Evolutionary conservation across 345 rosid species (phyloP), one percentile per base, ranked within the genome.

Genomic region (Eucalyptus curtisii): DNA sequence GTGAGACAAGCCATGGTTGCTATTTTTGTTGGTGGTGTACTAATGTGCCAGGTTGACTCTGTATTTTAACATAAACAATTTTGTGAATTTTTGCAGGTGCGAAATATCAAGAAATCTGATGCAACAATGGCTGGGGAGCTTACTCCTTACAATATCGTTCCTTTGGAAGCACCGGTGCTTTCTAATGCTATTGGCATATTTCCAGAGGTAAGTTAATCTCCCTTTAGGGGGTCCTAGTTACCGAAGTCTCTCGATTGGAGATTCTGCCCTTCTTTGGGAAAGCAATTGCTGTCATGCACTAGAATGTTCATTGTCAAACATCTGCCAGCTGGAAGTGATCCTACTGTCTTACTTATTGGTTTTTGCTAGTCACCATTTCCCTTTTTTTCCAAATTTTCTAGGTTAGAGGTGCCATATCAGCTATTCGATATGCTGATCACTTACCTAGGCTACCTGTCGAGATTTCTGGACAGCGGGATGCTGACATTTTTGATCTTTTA

Each of bases 401-500:
- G 99, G 97, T 98, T 88, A 93, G 96, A 91, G 98, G 96, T 91
- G 98, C 98, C 92, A 91, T 94, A 89, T 95, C 94, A 88, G 96
- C 99, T 44, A 96, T 98, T 61, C 95, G 92, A 93, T 98, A 97
- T 88, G 84, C 95, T 13, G 99, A 95, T 89, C 92, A 97, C 88
- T 94, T 95, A 86, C 99, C 99, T 49, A 94, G 90, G 87, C 97
- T 96, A 91, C 99, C 99, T 90, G 90, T 94, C 89, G 94, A 92
- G 90, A 91, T 97, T 87, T 92, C 95, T 30, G 97, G 98, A 90
- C 97, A 96, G 90, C 96, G 98, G 79, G 93, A 92, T 61, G 93
- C 97, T 80, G 99, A 98, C 92, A 91, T 98, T 94, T 98, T 98
- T 94, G 99, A 98, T 93, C 96, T 96, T 86, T 88, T 98, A 91